Conservation (phyloP, 2,329 filamentous ascomycete species). For the Pyricularia grisea region DNA sequence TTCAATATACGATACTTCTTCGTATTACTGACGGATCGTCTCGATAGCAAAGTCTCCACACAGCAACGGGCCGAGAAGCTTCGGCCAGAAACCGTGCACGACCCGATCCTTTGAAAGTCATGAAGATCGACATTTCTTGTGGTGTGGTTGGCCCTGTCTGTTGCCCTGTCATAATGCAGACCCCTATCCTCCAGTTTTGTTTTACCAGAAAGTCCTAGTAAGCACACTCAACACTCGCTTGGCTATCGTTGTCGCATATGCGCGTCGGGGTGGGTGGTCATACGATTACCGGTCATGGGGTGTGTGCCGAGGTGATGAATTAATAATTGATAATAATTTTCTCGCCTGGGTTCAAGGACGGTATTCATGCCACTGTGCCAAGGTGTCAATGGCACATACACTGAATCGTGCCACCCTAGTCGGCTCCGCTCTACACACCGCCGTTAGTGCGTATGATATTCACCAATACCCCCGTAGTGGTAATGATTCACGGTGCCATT, state of each 20-base stretch:
- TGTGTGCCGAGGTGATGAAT: too few species aligned
- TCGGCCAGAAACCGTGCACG: neutral
- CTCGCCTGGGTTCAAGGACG: neutral
- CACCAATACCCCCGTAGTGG: neutral
- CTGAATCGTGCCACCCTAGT: neutral
- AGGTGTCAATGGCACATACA: neutral
- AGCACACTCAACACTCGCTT: neutral
- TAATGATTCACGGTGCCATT: neutral
- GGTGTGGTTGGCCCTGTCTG: too few species aligned
- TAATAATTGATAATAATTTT: neutral
- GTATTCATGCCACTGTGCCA: neutral
- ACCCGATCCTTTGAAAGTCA: neutral
- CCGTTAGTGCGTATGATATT: too few species aligned
- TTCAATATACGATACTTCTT: neutral
- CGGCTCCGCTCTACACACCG: neutral
- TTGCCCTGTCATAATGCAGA: too few species aligned
- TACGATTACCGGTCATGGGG: neutral
- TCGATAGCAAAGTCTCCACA: neutral
- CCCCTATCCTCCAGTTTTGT: too few species aligned
- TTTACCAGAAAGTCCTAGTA: too few species aligned
- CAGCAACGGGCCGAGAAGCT: neutral
- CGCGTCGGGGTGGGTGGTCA: neutral
- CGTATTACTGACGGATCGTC: neutral
- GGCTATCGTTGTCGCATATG: neutral
- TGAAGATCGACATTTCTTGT: too few species aligned